phyloP scores from a whole-genome alignment of 208 protist genomes.

The Leishmania guyanensis region DNA sequence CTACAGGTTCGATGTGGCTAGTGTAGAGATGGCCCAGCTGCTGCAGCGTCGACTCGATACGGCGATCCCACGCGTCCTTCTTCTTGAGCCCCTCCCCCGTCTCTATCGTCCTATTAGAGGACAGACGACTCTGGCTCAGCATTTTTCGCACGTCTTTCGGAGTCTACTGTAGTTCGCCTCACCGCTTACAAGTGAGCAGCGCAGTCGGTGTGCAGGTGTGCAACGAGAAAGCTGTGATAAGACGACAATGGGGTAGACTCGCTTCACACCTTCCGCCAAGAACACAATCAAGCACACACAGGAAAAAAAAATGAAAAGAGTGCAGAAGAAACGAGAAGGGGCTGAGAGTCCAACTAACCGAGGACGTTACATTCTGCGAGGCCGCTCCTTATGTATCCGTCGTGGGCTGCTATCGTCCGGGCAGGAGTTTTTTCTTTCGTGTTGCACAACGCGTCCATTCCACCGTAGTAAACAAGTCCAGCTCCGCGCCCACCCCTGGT shows the following conservation, averaged over 20 bases:
- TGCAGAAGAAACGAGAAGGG: not conserved
- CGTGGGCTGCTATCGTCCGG: not conserved
- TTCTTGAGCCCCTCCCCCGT: constrained; percentile 9
- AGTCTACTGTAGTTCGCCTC: not conserved
- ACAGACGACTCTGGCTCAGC: not conserved
- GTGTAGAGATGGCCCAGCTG: constrained; percentile 63
- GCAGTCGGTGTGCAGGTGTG: not conserved
- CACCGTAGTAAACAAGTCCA: not conserved
- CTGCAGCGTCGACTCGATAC: constrained; percentile 54
- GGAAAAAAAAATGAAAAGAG: not conserved
- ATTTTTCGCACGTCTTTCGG: not conserved
- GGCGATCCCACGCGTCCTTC: constrained; percentile 68
- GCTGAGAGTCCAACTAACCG: not conserved
- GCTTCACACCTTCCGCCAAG: not conserved
- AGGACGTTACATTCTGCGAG: not conserved
- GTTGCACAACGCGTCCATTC: not conserved
- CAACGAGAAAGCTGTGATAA: not conserved
- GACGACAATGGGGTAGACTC: not conserved
- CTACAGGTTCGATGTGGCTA: constrained; percentile 63
- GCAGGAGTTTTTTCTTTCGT: not conserved
- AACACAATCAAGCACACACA: constrained; percentile 3
- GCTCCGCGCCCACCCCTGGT: not conserved
- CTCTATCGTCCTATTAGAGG: not conserved
- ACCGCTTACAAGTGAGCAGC: not conserved
- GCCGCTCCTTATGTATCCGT: not conserved